Base-by-base conservation (phyloP, 2,329 filamentous ascomycete genomes). In the Zymoseptoria ardabiliae region DNA sequence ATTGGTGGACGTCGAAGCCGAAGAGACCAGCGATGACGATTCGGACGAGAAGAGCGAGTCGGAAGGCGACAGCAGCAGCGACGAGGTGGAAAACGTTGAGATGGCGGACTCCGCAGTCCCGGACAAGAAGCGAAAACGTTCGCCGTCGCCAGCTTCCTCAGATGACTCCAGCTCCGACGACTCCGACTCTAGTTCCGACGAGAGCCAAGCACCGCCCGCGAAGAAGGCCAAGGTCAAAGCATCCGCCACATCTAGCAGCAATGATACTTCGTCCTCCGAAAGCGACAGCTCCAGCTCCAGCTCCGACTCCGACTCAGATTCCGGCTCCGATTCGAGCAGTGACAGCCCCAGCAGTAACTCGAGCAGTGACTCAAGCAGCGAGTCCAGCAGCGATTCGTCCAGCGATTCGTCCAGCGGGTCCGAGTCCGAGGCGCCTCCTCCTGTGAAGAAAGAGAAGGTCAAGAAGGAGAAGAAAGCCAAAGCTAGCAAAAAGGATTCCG, bases 381-480 rank as follows among this genome's bases (percentile, higher is more conserved):
- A 51, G 51, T 54, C 60, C 22, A 63, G 67, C 28, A 61, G 60
- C 50, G 55, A 57, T 13, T 54, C 50, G 59, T 77, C 79, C 41
- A 73, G 78, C 50, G 76, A 72, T 55, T 71, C 70, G 8, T 76
- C 75, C 13, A 63, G 75, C 49, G 62, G 68, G 30, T 69, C 65
- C 45, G 63, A n/a, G 56, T 55, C 50, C 65, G 63, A 51, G 55
- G 64, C 30, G 41, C 57, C 55, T 30, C 57, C 50, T 23, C 51
- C 63, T 7, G 61, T 58, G 50, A 66, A 66, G 62, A 66, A 62
- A 48, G 57, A 56, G 41, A 67, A 61, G 61, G 35, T 45, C 35
- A 60, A 57, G 54, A 61, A 60, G 53, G 66, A 54, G 69, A 67
- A 68, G 53, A 61, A 65, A 48, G 48, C 56, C 4, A 63, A 65